Evolutionary conservation across 2,329 filamentous ascomycete genomes (phyloP).

Genomic region (Leptographium flavum): DNA sequence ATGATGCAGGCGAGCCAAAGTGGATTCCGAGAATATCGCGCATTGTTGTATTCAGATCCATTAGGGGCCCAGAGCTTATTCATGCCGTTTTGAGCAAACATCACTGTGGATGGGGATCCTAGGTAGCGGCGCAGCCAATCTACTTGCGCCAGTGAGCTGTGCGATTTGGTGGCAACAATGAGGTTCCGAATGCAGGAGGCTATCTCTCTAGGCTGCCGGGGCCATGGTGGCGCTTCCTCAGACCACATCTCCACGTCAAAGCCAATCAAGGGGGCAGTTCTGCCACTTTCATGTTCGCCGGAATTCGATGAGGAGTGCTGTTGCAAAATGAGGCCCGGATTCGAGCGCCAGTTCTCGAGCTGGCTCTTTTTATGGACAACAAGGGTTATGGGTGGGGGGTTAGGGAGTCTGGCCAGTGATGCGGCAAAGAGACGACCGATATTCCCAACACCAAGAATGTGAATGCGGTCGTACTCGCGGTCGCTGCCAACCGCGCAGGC

Average conservation of each 20-base stretch:
- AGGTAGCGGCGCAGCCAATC: constrained; percentile 46
- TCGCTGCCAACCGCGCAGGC: not conserved
- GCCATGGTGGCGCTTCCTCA: constrained; percentile 21
- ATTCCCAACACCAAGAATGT: constrained; percentile 70
- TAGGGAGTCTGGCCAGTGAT: constrained; percentile 43
- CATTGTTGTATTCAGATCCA: constrained; percentile 26
- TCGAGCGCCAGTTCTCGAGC: constrained; percentile 29
- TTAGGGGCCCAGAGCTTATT: constrained; percentile 46
- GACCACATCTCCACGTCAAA: constrained; percentile 43
- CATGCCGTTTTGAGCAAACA: constrained; percentile 82
- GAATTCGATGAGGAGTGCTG: not conserved
- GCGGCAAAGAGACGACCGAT: constrained; percentile 68
- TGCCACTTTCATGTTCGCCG: constrained; percentile 12
- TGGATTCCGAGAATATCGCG: constrained; percentile 34
- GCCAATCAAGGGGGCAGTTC: constrained; percentile 15
- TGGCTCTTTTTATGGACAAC: constrained; percentile 52
- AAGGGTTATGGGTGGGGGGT: constrained; percentile 61
- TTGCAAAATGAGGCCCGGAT: constrained; percentile 30
- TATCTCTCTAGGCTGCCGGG: constrained; percentile 25
- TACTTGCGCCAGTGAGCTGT: constrained; percentile 47
- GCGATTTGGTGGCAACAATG: constrained; percentile 65
- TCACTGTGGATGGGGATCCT: constrained; percentile 52
- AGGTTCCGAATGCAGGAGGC: constrained; percentile 49
- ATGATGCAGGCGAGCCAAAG: constrained; percentile 57
- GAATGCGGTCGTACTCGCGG: constrained; percentile 35